phyloP scores from a whole-genome alignment of 192 early-diverging fungal genomes.

The Chytriomyces confervae region DNA sequence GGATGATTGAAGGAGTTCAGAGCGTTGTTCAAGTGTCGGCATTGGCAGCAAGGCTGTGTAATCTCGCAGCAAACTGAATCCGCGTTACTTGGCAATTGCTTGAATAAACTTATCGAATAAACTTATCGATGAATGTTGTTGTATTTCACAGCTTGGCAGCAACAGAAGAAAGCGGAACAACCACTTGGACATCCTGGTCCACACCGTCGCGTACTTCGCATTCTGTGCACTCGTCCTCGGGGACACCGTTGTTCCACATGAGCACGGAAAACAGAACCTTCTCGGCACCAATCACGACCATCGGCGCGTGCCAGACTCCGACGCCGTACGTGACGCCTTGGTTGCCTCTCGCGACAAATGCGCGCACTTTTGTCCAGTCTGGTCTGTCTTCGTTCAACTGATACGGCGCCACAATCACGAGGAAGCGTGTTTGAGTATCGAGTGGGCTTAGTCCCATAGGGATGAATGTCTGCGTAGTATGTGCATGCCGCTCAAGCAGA shows the following conservation, averaged over 20 bases:
- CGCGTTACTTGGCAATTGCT: no score
- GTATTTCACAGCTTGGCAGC: no score
- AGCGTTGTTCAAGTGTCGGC: slow-evolving; percentile 87
- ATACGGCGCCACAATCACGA: slow-evolving; percentile 69
- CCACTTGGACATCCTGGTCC: slow-evolving; percentile 22
- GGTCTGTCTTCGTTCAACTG: slow-evolving; percentile 61
- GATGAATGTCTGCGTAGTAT: slow-evolving; percentile 81
- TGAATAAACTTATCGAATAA: no score
- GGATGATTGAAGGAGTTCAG: slow-evolving; percentile 85
- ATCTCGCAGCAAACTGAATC: slow-evolving; percentile 5
- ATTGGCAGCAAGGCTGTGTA: slow-evolving; percentile 71
- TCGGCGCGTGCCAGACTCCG: slow-evolving; percentile 86
- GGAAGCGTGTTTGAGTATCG: slow-evolving; percentile 47
- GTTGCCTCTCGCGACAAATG: slow-evolving; percentile 68
- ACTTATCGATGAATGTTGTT: no score
- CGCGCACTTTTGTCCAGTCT: slow-evolving; percentile 68
- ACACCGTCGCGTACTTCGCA: slow-evolving; percentile 45
- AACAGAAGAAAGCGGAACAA: not conserved
- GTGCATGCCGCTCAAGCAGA: slow-evolving; percentile 78
- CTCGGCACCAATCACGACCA: slow-evolving; percentile 66
- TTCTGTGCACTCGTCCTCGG: slow-evolving; percentile 75
- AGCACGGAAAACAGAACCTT: slow-evolving; percentile 69
- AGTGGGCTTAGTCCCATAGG: slow-evolving; percentile 58
- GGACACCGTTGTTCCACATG: slow-evolving; percentile 74
- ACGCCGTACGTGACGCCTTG: slow-evolving; percentile 83